phyloP scores from a whole-genome alignment of 1,139 yeast genomes.

The Tardiomyces digboiensis region DNA sequence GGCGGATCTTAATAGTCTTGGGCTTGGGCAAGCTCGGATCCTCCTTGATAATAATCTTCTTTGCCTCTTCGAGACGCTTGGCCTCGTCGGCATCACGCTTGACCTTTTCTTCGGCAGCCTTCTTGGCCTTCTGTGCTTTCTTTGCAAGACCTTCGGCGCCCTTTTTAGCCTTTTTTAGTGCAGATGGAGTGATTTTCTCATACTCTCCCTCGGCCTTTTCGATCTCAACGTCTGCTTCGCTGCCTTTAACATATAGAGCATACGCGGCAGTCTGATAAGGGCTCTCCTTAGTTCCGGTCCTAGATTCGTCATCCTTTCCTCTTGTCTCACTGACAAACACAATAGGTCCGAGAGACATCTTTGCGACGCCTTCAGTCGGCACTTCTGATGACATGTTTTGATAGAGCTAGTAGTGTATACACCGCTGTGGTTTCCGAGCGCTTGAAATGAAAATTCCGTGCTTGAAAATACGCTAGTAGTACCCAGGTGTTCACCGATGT shows the following conservation, averaged over 20 bases:
- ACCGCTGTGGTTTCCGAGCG: too few relatives aligned
- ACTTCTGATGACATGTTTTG: too few relatives aligned
- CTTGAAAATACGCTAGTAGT: too few relatives aligned
- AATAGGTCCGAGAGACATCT: slow-evolving; percentile 7
- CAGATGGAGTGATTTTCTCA: slow-evolving; percentile 81
- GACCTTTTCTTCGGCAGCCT: slow-evolving; percentile 51
- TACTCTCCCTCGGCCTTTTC: slow-evolving; percentile 57
- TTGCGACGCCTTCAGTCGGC: not conserved
- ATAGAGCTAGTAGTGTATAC: too few relatives aligned
- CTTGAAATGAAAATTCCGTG: too few relatives aligned
- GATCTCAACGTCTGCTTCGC: slow-evolving; percentile 53
- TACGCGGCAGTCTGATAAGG: slow-evolving; percentile 83
- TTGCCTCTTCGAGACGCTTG: slow-evolving; percentile 66
- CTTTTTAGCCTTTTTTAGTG: slow-evolving; percentile 92
- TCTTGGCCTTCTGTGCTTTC: slow-evolving; percentile 75
- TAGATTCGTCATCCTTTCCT: slow-evolving; percentile 51
- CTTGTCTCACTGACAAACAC: slow-evolving; percentile 61
- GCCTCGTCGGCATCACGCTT: slow-evolving; percentile 56
- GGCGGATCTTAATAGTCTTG: slow-evolving; percentile 51
- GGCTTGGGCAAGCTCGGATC: slow-evolving; percentile 70
- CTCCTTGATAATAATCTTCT: slow-evolving; percentile 55
- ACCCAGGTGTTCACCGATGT: too few relatives aligned
- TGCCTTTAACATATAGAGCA: slow-evolving; percentile 46
- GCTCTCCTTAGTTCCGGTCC: slow-evolving; percentile 47
- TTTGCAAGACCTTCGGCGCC: slow-evolving; percentile 90